Percentiles rank a stretch among this genome's conserved stretches.
These are phyloP conservation scores for Saccharomyces hybrid DNA, from an alignment of 1,139 yeast genomes.

Conservation along the genomic window DNA sequence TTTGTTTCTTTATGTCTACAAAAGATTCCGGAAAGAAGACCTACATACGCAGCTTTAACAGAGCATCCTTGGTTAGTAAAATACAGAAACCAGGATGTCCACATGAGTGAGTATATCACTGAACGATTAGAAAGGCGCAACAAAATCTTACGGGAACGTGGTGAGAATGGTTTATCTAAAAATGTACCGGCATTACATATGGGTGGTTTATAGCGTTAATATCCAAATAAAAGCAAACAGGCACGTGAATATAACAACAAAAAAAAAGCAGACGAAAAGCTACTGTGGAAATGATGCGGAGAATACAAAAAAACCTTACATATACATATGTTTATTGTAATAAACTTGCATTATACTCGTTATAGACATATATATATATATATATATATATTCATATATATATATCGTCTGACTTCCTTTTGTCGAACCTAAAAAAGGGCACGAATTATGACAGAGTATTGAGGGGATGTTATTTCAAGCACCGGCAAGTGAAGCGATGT, in stretches of 20 bases:
- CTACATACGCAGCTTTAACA: slow-evolving; percentile 68
- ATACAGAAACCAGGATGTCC: slow-evolving; percentile 36
- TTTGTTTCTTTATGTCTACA: slow-evolving; percentile 76
- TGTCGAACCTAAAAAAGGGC: neutral
- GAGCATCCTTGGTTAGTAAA: slow-evolving; percentile 75
- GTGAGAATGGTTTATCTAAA: slow-evolving; percentile 23
- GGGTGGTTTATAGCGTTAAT: slow-evolving; percentile 25
- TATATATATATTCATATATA: neutral
- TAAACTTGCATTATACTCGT: neutral
- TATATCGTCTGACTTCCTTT: neutral
- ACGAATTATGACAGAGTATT: neutral
- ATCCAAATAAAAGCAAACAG: neutral
- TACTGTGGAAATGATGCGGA: neutral
- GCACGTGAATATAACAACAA: neutral
- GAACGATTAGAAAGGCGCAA: slow-evolving; percentile 30
- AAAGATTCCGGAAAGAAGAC: slow-evolving; percentile 74
- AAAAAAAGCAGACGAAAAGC: neutral
- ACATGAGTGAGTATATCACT: slow-evolving; percentile 33
- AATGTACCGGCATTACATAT: slow-evolving; percentile 31
- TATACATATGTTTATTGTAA: neutral
- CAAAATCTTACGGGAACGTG: slow-evolving; percentile 22
- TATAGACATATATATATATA: neutral
- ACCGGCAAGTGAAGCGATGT: neutral
- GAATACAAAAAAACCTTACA: neutral
- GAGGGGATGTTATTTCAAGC: neutral